phyloP scores from a whole-genome alignment of 176 grass and related monocot genomes.

The Oryza meyeriana region DNA sequence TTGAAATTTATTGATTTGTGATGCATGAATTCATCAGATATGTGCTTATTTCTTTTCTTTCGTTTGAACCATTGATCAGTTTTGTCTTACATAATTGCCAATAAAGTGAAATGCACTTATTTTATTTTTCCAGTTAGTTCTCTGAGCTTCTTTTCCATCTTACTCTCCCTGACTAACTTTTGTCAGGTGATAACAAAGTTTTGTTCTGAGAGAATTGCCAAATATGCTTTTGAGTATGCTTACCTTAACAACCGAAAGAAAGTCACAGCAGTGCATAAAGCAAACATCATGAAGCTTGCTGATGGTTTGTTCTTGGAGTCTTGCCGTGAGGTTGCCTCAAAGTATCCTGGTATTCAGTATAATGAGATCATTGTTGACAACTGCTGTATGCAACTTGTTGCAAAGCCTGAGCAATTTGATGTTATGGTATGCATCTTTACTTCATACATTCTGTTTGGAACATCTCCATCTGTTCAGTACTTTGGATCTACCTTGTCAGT shows the following conservation, averaged over 20 bases:
- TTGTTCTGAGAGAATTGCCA: slow-evolving; percentile 85
- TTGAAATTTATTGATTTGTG: not conserved
- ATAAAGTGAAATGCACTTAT: not conserved
- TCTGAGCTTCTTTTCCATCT: slow-evolving; percentile 20
- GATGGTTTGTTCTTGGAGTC: slow-evolving; percentile 98
- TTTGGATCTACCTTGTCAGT: not conserved
- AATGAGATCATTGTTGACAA: slow-evolving; percentile 98
- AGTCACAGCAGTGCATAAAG: slow-evolving; percentile 96
- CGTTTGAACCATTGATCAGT: not conserved
- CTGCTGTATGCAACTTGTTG: slow-evolving; percentile 97
- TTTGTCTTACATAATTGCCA: not conserved
- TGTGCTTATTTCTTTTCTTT: not conserved
- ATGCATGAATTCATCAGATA: not conserved
- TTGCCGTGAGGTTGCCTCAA: slow-evolving; percentile 85
- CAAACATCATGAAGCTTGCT: slow-evolving; percentile 97
- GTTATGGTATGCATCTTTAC: slow-evolving; percentile 65
- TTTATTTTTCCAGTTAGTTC: slow-evolving; percentile 14
- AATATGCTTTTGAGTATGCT: slow-evolving; percentile 97
- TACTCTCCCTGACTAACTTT: slow-evolving; percentile 45
- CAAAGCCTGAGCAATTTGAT: slow-evolving; percentile 91
- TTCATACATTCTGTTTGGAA: not conserved
- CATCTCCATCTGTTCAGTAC: not conserved
- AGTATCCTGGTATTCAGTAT: slow-evolving; percentile 87
- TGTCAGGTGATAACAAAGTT: slow-evolving; percentile 99
- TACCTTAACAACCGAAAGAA: slow-evolving; percentile 97